Percentiles rank a stretch among this genome's conserved stretches.
Conservation (phyloP, 306 rosid genomes). For the Nissolia schottii region DNA sequence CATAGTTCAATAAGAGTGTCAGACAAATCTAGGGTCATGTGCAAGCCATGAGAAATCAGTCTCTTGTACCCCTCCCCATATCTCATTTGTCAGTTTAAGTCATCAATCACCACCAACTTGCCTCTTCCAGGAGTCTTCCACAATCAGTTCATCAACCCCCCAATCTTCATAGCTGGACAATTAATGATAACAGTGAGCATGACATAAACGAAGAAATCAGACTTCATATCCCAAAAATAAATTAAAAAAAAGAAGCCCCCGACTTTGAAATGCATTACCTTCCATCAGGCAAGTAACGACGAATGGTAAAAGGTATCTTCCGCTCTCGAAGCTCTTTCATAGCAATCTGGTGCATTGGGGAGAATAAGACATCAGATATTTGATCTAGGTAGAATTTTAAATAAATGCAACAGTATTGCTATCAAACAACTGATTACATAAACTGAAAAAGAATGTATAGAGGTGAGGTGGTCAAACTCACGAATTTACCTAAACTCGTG, state of each 20-base stretch:
- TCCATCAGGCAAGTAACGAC: conserved; percentile 98
- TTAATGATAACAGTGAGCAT: neutral
- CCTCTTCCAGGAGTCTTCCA: conserved; percentile 98
- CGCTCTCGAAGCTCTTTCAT: conserved; percentile 97
- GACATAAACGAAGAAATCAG: neutral
- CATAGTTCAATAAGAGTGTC: neutral
- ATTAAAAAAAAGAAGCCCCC: neutral
- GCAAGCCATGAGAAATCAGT: neutral
- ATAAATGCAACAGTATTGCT: neutral
- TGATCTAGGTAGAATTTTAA: neutral
- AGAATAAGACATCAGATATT: conserved; percentile 8
- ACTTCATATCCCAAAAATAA: neutral
- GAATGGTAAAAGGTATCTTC: conserved; percentile 92
- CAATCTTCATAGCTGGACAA: conserved; percentile 82
- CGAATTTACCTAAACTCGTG: too few relatives aligned
- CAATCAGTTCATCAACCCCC: conserved; percentile 96
- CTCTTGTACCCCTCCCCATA: neutral
- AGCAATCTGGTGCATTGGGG: conserved; percentile 52
- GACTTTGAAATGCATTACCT: conserved; percentile 37
- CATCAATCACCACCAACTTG: conserved; percentile 90
- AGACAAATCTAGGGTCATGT: neutral
- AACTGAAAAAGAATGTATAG: neutral
- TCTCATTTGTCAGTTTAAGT: neutral
- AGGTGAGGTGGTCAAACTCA: too few relatives aligned
- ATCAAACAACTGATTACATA: neutral